A percentile compares a stretch with the other conserved stretches of the same genome.
phyloP scores from a whole-genome alignment of 331 rosid genomes.

The Cydonia oblonga region DNA sequence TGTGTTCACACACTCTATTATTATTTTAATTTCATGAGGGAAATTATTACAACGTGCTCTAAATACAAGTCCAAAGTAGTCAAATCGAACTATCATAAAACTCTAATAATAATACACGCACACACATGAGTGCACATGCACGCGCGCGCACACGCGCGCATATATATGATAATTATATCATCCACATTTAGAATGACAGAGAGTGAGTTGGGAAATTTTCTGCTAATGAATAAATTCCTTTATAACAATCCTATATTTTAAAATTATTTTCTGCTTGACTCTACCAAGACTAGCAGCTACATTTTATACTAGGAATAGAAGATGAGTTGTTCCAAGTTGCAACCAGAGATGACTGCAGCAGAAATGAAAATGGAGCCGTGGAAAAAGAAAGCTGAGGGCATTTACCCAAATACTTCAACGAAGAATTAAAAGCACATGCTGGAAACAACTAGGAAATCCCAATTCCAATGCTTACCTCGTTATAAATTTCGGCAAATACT shows the following conservation, averaged over 20 bases:
- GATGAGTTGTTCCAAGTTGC: not conserved
- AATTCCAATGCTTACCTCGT: constrained; percentile 42
- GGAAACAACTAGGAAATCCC: not conserved
- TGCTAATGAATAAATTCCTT: not conserved
- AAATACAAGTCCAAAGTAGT: not conserved
- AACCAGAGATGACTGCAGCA: not conserved
- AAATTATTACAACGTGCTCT: not conserved
- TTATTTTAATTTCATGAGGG: not conserved
- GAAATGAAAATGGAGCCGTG: not conserved
- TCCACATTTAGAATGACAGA: not conserved
- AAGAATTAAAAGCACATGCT: constrained; percentile 1
- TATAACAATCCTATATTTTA: not conserved
- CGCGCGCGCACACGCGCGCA: too few species aligned
- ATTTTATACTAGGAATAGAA: not conserved
- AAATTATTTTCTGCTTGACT: not conserved
- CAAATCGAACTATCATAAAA: not conserved
- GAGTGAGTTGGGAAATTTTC: not conserved
- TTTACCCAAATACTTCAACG: not conserved
- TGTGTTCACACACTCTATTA: not conserved
- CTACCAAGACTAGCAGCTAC: not conserved
- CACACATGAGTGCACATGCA: not conserved
- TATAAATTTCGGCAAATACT: constrained; percentile 79
- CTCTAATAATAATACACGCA: not conserved
- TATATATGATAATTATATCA: too few species aligned
- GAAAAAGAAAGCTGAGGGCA: not conserved